These are phyloP conservation scores for thale cress (Arabidopsis thaliana) DNA, from an alignment of 345 rosid species.

Conservation along the genomic window DNA sequence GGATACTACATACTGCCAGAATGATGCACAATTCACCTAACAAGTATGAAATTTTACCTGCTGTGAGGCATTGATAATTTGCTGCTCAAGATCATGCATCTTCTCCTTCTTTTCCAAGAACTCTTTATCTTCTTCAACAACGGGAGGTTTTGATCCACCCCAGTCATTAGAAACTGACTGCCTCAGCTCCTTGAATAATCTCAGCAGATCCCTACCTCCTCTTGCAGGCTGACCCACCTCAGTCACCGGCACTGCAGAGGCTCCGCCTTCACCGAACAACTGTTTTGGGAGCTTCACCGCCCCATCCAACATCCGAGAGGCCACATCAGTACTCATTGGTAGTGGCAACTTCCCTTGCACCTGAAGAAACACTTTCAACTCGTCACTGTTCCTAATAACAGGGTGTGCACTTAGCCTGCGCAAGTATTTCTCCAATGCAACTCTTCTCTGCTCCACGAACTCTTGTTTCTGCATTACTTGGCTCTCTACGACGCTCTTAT, in stretches of 20 bases:
- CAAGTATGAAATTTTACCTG: conserved; percentile 54
- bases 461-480: conserved; percentile 98
- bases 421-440: conserved; percentile 86
- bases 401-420: conserved; percentile 74
- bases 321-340: conserved; percentile 78
- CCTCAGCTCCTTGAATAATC: conserved; percentile 90
- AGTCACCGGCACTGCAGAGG: conserved; percentile 55
- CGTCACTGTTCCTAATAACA: conserved; percentile 77
- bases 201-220: conserved; percentile 88
- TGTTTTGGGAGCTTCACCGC: conserved; percentile 87
- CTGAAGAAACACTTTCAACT: conserved; percentile 77
- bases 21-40: conserved; percentile 4
- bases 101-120: conserved; percentile 80
- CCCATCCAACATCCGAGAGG: conserved; percentile 94
- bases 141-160: conserved; percentile 83
- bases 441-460: conserved; percentile 90
- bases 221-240: conserved; percentile 89
- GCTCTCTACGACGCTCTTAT: conserved; percentile 90
- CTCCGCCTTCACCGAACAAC: conserved; percentile 74
- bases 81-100: conserved; percentile 83
- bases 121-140: conserved; percentile 90
- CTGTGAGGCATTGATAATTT: conserved; percentile 87
- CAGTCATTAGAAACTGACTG: conserved; percentile 89
- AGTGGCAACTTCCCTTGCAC: conserved; percentile 79
- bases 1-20: background rate